These are phyloP conservation scores for Phoma sp. DNA, from an alignment of 2,329 filamentous ascomycete genomes.

Conservation along the genomic window DNA sequence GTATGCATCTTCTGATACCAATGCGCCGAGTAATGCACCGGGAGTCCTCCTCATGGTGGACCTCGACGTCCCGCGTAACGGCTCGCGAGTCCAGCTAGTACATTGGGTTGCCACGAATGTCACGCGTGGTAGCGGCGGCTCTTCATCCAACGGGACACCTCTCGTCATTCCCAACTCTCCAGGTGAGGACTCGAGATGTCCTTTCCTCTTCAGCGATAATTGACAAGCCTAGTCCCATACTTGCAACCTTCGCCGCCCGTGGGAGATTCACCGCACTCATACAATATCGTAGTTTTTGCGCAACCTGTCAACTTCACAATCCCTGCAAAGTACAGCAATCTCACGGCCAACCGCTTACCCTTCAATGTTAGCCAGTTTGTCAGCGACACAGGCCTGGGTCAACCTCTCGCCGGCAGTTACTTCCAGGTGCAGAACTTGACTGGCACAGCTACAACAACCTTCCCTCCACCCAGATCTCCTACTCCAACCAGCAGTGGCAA, in stretches of 20 bases:
- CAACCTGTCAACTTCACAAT: constrained; percentile 34
- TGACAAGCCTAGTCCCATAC: constrained; percentile 20
- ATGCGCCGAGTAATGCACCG: neutral
- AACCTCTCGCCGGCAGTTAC: constrained; percentile 47
- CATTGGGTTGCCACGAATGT: constrained; percentile 41
- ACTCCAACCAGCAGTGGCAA: constrained; percentile 10
- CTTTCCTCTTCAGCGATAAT: no score
- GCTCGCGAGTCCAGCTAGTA: constrained; percentile 35
- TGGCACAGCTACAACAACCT: constrained; percentile 27
- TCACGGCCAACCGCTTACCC: constrained; percentile 30
- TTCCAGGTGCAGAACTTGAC: constrained; percentile 45
- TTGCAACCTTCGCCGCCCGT: constrained; percentile 34
- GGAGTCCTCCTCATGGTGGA: constrained; percentile 40
- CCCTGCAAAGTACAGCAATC: constrained; percentile 34
- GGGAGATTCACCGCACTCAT: constrained; percentile 37
- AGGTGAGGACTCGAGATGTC: neutral
- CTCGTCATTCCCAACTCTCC: constrained; percentile 13
- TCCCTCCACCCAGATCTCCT: constrained; percentile 22
- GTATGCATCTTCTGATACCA: constrained; percentile 5
- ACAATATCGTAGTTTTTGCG: constrained; percentile 36
- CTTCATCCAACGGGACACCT: constrained; percentile 10
- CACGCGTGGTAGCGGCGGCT: constrained; percentile 19
- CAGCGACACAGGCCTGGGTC: constrained; percentile 34
- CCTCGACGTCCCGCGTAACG: constrained; percentile 39
- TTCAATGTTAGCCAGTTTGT: constrained; percentile 49